Conservation (phyloP, 106 monocot genomes). For the Amphibolis antarctica region DNA sequence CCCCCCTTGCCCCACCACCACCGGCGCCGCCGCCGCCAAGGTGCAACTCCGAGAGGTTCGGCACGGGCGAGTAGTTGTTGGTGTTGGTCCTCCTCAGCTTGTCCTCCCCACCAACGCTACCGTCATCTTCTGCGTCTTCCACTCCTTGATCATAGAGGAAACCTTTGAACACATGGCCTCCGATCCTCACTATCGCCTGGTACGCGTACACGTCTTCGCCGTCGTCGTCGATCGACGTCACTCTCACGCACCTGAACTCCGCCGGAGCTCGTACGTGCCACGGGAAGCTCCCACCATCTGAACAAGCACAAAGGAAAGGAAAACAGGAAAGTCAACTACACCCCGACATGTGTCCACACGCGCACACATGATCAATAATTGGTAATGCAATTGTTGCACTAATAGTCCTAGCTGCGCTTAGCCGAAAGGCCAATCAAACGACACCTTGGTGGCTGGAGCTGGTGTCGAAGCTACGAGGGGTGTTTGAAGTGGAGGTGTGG, state of each 20-base stretch:
- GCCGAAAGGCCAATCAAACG: not conserved
- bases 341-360: no score
- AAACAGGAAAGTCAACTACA: no score
- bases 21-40: conserved; percentile 16
- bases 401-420: not conserved
- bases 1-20: conserved; percentile 2
- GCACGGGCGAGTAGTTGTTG: conserved; percentile 11
- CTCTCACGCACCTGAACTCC: conserved; percentile 61
- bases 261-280: conserved; percentile 60
- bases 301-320: not conserved
- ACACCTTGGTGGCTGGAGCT: conserved; percentile 47
- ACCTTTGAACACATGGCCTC: conserved; percentile 49
- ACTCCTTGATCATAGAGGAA: conserved; percentile 48
- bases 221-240: conserved; percentile 49
- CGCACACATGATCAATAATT: no score
- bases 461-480: conserved; percentile 40
- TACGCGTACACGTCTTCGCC: conserved; percentile 64
- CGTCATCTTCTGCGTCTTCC: conserved; percentile 14
- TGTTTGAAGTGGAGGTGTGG: conserved; percentile 56
- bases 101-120: conserved; percentile 1
- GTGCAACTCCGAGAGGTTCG: conserved; percentile 55
- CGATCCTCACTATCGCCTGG: conserved; percentile 38
- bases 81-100: not conserved
- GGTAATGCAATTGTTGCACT: not conserved
- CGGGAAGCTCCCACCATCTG: conserved; percentile 28